These are phyloP conservation scores for Jamesozyma rosinii DNA, from an alignment of 805 yeast species.

Conservation along the genomic window DNA sequence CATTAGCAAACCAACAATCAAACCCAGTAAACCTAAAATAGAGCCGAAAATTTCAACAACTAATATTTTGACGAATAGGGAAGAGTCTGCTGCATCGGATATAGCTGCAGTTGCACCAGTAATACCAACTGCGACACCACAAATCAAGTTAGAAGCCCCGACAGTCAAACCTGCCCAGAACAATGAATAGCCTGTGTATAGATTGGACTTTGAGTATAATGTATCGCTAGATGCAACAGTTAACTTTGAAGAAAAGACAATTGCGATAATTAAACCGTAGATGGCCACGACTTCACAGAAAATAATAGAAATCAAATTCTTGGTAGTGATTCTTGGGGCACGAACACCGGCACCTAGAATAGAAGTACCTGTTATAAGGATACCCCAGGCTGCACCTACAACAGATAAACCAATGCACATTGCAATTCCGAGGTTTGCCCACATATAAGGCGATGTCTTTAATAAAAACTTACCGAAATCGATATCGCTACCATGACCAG, in stretches of 20 bases:
- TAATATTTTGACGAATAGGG: conserved; percentile 87
- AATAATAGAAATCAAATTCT: conserved; percentile 90
- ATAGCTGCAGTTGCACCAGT: conserved; percentile 99
- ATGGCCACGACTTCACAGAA: conserved; percentile 99
- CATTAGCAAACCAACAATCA: conserved; percentile 94
- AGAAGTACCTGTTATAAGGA: conserved; percentile 88
- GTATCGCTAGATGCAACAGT: conserved; percentile 52
- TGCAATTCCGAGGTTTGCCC: conserved; percentile 89
- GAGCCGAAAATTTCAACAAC: conserved; percentile 97
- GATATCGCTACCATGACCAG: conserved; percentile 86
- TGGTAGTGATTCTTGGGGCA: conserved; percentile 94
- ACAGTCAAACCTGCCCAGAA: conserved; percentile 99
- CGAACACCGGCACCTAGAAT: conserved; percentile 97
- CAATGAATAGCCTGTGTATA: conserved; percentile 88
- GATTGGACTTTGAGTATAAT: conserved; percentile 68
- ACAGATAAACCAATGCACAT: conserved; percentile 89
- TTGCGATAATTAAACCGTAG: conserved; percentile 94
- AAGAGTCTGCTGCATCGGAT: conserved; percentile 93
- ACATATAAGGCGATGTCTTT: conserved; percentile 86
- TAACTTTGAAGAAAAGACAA: conserved; percentile 88
- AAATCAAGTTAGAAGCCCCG: conserved; percentile 82
- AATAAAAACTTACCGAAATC: conserved; percentile 83
- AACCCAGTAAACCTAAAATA: conserved; percentile 88
- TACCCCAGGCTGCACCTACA: conserved; percentile 99
- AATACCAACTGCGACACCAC: conserved; percentile 95